Conservation (phyloP, 352 stramenopile species). For the Phytophthora niederhauseri region DNA sequence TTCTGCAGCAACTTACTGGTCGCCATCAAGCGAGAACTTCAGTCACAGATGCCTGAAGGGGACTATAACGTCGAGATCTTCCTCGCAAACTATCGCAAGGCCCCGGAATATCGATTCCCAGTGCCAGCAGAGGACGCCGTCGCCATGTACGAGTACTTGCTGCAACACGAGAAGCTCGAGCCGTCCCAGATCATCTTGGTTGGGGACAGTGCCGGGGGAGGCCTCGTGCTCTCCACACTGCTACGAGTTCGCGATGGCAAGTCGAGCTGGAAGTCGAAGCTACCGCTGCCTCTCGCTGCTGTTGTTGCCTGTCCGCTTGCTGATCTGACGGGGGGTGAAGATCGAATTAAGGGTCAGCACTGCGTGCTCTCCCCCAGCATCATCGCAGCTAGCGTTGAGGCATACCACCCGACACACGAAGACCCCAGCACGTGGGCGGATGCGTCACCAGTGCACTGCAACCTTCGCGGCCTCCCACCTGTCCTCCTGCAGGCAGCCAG, state of each 20-base stretch:
- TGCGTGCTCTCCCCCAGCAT: conserved; percentile 39
- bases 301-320: conserved; percentile 47
- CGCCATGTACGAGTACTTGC: conserved; percentile 48
- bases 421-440: conserved; percentile 39
- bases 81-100: conserved; percentile 52
- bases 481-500: conserved; percentile 39
- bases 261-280: conserved; percentile 27
- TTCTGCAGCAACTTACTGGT: conserved; percentile 34
- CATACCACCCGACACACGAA: conserved; percentile 29
- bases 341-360: conserved; percentile 20
- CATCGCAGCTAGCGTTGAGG: conserved; percentile 6
- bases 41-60: neutral
- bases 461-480: conserved; percentile 39
- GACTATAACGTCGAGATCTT: conserved; percentile 38
- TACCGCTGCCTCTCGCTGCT: conserved; percentile 34
- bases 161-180: conserved; percentile 37
- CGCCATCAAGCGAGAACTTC: conserved; percentile 29
- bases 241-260: conserved; percentile 35
- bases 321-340: conserved; percentile 40
- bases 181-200: conserved; percentile 44
- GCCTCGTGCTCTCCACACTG: conserved; percentile 45
- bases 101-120: conserved; percentile 41
- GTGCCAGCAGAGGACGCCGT: conserved; percentile 40
- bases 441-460: conserved; percentile 40
- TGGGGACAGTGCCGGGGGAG: conserved; percentile 47